Conservation (phyloP, 164 flowering plant species). For the Cinnamomum micranthum region DNA sequence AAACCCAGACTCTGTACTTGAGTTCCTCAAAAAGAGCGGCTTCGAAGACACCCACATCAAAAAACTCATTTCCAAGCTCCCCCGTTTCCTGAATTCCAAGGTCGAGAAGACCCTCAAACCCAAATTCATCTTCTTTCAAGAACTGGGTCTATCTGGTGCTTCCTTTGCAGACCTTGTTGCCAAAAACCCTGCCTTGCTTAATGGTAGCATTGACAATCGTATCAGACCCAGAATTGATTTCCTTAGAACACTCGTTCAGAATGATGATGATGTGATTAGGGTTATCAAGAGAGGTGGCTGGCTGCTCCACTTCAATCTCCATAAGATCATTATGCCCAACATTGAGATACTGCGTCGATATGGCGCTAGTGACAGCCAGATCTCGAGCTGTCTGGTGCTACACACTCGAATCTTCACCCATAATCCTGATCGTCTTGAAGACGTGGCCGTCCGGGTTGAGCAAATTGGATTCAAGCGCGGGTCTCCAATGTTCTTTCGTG, state of each 20-base stretch:
- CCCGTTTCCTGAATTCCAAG: slow-evolving; percentile 5
- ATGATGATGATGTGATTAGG: slow-evolving; percentile 8
- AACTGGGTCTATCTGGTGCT: slow-evolving; percentile 15
- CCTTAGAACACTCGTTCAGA: slow-evolving; percentile 9
- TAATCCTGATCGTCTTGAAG: slow-evolving; percentile 3
- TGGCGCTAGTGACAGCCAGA: slow-evolving; percentile 10
- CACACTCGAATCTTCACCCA: not conserved
- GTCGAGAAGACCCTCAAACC: slow-evolving; percentile 21
- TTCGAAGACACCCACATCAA: slow-evolving; percentile 8
- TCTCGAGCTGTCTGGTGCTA: not conserved
- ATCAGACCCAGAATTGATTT: slow-evolving; percentile 9
- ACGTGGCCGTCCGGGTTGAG: slow-evolving; percentile 4
- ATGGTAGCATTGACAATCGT: not conserved
- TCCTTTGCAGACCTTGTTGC: not conserved
- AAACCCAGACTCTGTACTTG: slow-evolving; percentile 16
- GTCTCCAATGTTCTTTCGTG: slow-evolving; percentile 12
- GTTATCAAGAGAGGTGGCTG: slow-evolving; percentile 1
- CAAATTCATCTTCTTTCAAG: slow-evolving; percentile 9
- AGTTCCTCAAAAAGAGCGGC: slow-evolving; percentile 13
- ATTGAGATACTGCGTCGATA: slow-evolving; percentile 6
- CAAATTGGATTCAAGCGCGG: slow-evolving; percentile 14
- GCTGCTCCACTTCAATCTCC: not conserved
- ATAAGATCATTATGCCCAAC: slow-evolving; percentile 5
- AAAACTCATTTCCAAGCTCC: not conserved
- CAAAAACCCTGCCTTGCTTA: not conserved